Evolutionary conservation across 106 monocot species (phyloP).

Genomic region (Narthecium ossifragum): DNA sequence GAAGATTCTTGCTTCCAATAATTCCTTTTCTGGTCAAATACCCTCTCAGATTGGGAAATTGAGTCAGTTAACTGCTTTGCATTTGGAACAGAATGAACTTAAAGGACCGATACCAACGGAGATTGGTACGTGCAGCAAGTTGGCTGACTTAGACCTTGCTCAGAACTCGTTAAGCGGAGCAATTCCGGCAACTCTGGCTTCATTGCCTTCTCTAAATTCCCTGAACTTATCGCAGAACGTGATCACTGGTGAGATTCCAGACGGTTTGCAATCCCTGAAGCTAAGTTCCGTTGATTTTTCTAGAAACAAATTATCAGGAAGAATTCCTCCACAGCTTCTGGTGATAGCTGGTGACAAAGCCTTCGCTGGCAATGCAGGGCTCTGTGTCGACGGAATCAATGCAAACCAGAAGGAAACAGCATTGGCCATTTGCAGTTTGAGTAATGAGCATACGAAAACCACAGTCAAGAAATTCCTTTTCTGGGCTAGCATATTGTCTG

Average conservation of each 20-base stretch:
- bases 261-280: conserved; percentile 44
- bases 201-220: conserved; percentile 58
- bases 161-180: conserved; percentile 50
- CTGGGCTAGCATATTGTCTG: conserved; percentile 10
- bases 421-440: conserved; percentile 23
- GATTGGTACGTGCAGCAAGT: conserved; percentile 39
- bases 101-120: conserved; percentile 50
- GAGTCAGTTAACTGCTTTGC: conserved; percentile 43
- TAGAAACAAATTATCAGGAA: conserved; percentile 40
- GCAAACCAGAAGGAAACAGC: conserved; percentile 4
- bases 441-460: conserved; percentile 9
- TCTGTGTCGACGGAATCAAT: conserved; percentile 33
- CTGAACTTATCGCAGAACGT: conserved; percentile 59
- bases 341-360: conserved; percentile 51
- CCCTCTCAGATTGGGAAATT: conserved; percentile 49
- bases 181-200: conserved; percentile 49
- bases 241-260: conserved; percentile 53
- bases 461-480: conserved; percentile 12
- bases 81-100: conserved; percentile 51
- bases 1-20: conserved; percentile 53
- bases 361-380: conserved; percentile 35
- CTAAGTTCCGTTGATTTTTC: conserved; percentile 64
- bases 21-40: conserved; percentile 54
- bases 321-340: conserved; percentile 48
- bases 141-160: conserved; percentile 55